phyloP scores from a whole-genome alignment of 805 yeast species.

The Yamadazyma ubonensis region DNA sequence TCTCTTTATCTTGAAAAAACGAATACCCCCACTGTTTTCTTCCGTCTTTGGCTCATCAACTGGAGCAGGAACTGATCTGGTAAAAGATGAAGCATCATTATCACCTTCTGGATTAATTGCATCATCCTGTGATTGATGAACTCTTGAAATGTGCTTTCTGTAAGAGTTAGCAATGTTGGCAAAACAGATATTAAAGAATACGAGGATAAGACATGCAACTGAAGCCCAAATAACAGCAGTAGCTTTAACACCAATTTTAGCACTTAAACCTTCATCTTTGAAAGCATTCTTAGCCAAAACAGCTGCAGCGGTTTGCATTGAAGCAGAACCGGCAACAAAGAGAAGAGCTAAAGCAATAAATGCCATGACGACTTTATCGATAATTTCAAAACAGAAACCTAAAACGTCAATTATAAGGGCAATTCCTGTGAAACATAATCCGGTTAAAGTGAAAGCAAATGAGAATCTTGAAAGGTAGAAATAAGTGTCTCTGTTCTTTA shows the following conservation, averaged over 20 bases:
- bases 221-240: conserved; percentile 74
- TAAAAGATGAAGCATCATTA: conserved; percentile 41
- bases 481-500: conserved; percentile 53
- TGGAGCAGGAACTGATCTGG: conserved; percentile 31
- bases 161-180: conserved; percentile 49
- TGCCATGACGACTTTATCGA: conserved; percentile 54
- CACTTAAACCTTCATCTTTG: conserved; percentile 40
- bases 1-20: conserved; percentile 73
- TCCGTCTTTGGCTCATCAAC: conserved; percentile 28
- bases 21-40: conserved; percentile 58
- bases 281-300: conserved; percentile 78
- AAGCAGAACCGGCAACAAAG: conserved; percentile 60
- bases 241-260: conserved; percentile 55
- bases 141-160: conserved; percentile 47
- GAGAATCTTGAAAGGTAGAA: conserved; percentile 66
- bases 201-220: conserved; percentile 49
- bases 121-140: conserved; percentile 26
- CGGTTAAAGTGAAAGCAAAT: conserved; percentile 60
- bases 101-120: conserved; percentile 28
- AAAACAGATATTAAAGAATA: conserved; percentile 53
- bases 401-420: conserved; percentile 55
- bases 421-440: conserved; percentile 62
- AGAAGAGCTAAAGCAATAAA: conserved; percentile 52
- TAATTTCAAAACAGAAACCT: conserved; percentile 53
- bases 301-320: conserved; percentile 71